phyloP scores from a whole-genome alignment of 805 yeast species.

The Candida coquimbonensis region DNA sequence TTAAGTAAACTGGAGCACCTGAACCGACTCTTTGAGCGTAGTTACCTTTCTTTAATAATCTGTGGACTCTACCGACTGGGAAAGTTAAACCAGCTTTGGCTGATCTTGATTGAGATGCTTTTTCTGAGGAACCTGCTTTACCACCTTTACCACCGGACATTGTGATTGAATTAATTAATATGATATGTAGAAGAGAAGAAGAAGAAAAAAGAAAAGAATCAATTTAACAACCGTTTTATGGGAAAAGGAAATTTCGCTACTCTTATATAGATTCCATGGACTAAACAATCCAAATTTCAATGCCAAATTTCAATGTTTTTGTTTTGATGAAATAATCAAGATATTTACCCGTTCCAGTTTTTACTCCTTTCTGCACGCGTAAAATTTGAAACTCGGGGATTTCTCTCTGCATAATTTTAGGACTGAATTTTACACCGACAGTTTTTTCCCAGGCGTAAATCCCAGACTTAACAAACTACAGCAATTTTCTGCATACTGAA shows the following conservation, averaged over 20 bases:
- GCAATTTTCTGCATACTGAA: too few species aligned
- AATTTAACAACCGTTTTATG: too few species aligned
- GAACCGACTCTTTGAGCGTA: slow-evolving; percentile 98
- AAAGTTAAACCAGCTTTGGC: slow-evolving; percentile 97
- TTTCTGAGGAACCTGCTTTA: slow-evolving; percentile 91
- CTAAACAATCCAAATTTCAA: too few species aligned
- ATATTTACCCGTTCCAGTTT: too few species aligned
- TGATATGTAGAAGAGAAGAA: slow-evolving; percentile 2
- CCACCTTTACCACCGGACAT: slow-evolving; percentile 78
- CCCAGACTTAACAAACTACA: too few species aligned
- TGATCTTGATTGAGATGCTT: slow-evolving; percentile 96
- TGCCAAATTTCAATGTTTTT: too few species aligned
- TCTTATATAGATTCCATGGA: slow-evolving; percentile 1
- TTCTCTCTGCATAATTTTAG: too few species aligned
- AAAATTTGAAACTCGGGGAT: too few species aligned
- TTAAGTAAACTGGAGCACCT: slow-evolving; percentile 97
- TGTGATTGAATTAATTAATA: slow-evolving; percentile 10
- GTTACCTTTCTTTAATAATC: slow-evolving; percentile 94
- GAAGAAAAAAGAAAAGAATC: not conserved
- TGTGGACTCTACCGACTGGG: slow-evolving; percentile 99
- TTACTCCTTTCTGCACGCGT: too few species aligned
- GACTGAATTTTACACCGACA: too few species aligned
- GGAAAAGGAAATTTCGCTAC: not conserved
- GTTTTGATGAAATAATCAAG: too few species aligned
- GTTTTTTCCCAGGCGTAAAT: too few species aligned